phyloP scores from a whole-genome alignment of 1,139 yeast species.

The Kodamaea plutei region DNA sequence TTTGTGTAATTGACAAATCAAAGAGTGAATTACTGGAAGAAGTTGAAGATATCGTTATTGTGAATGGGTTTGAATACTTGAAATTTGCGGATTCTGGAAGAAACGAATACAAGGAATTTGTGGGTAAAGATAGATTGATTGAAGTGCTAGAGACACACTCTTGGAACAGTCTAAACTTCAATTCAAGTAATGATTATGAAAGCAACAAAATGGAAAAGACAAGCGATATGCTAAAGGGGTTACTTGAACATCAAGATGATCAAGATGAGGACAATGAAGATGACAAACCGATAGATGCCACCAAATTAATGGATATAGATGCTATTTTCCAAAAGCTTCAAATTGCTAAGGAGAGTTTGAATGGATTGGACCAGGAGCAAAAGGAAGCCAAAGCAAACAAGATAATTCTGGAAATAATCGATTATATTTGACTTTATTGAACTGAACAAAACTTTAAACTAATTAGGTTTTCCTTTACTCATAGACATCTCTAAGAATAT shows the following conservation, averaged over 20 bases:
- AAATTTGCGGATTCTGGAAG: constrained; percentile 16
- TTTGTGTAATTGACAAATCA: constrained; percentile 23
- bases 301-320: constrained; percentile 24
- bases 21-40: constrained; percentile 17
- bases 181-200: constrained; percentile 9
- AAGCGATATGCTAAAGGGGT: constrained; percentile 25
- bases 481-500: too few relatives aligned
- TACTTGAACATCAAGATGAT: constrained; percentile 17
- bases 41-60: constrained; percentile 28
- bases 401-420: constrained; percentile 35
- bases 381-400: constrained; percentile 29
- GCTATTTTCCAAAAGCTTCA: constrained; percentile 26
- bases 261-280: constrained; percentile 9
- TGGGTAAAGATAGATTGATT: constrained; percentile 24
- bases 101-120: constrained; percentile 15
- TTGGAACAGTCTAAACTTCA: constrained; percentile 26
- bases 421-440: constrained; percentile 32
- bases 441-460: too few relatives aligned
- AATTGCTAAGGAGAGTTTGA: constrained; percentile 27
- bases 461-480: too few relatives aligned
- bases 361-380: constrained; percentile 21
- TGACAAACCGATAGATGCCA: constrained; percentile 5
- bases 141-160: constrained; percentile 41
- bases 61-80: constrained; percentile 32
- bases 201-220: constrained; percentile 20